These are phyloP conservation scores for Saccharum spontaneum DNA, from an alignment of 176 grass and related monocot genomes.

Conservation along the genomic window DNA sequence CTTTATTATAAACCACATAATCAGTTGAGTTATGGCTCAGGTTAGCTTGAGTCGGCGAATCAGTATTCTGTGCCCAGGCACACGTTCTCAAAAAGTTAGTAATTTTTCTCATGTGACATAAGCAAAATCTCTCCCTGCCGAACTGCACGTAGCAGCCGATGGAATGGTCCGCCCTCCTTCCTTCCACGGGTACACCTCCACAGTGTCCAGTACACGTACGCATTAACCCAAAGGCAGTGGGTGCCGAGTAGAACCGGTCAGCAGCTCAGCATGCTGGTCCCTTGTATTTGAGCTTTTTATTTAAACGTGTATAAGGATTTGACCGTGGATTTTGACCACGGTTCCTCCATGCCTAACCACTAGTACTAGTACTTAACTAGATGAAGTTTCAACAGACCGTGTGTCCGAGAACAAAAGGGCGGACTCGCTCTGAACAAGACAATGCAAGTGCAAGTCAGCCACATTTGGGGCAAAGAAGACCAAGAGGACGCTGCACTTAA, in stretches of 20 bases:
- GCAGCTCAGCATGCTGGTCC: not conserved
- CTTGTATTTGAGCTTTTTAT: conserved; percentile 3
- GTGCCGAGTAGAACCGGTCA: not conserved
- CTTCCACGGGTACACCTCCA: not conserved
- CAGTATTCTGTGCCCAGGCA: too few species aligned
- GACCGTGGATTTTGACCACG: conserved; percentile 36
- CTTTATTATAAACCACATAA: not conserved
- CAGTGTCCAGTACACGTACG: not conserved
- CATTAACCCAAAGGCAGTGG: not conserved
- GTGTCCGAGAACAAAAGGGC: conserved; percentile 5
- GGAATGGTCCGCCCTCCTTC: not conserved
- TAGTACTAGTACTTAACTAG: too few species aligned
- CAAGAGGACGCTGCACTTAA: not conserved
- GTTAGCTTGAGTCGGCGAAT: not conserved
- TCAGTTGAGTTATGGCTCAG: not conserved
- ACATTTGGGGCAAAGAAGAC: not conserved
- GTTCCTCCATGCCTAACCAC: conserved; percentile 19
- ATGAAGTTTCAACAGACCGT: conserved; percentile 7
- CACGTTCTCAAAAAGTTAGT: not conserved
- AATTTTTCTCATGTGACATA: not conserved
- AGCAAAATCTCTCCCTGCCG: not conserved
- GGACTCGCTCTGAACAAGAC: conserved; percentile 3
- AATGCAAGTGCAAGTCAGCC: conserved; percentile 20
- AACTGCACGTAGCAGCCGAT: not conserved
- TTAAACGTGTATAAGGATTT: conserved; percentile 18